A percentile compares a stretch with the other conserved stretches of the same genome.
Conservation (phyloP, 176 grass and related monocot genomes). For the Musa itinerans region DNA sequence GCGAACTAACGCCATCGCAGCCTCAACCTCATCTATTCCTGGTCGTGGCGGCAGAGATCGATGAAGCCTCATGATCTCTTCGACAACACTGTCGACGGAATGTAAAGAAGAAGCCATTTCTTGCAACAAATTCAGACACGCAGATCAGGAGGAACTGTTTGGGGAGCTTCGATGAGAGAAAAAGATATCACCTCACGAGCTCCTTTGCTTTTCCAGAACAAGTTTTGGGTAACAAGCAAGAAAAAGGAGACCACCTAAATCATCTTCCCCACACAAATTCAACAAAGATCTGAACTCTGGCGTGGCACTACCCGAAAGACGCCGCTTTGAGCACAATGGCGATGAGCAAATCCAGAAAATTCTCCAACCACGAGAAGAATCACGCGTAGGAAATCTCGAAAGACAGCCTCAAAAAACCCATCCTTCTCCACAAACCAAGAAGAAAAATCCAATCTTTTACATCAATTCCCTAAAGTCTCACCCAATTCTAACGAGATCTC, state of each 20-base stretch:
- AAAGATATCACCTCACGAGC: conserved; percentile 52
- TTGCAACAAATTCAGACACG: background rate
- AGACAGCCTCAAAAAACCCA: background rate
- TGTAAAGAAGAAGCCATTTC: conserved; percentile 49
- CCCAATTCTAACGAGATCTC: background rate
- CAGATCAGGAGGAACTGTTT: conserved; percentile 4
- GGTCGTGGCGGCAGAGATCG: conserved; percentile 61
- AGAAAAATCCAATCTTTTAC: background rate
- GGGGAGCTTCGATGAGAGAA: conserved; percentile 1
- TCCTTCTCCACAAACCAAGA: background rate
- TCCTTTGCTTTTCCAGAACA: conserved; percentile 25
- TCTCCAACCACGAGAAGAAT: background rate
- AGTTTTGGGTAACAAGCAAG: conserved; percentile 47
- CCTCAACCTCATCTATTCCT: conserved; percentile 71
- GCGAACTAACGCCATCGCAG: conserved; percentile 55
- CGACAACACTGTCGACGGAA: conserved; percentile 59
- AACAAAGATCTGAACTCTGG: conserved; percentile 7
- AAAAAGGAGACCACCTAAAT: background rate
- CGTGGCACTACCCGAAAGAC: background rate
- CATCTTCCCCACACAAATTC: background rate
- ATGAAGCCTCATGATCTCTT: conserved; percentile 80
- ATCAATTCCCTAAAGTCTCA: background rate
- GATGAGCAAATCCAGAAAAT: background rate
- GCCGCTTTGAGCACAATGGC: background rate
- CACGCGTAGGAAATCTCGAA: background rate